Base-by-base conservation (phyloP, 148 eudicot genomes). In the Simmondsia chinensis region DNA sequence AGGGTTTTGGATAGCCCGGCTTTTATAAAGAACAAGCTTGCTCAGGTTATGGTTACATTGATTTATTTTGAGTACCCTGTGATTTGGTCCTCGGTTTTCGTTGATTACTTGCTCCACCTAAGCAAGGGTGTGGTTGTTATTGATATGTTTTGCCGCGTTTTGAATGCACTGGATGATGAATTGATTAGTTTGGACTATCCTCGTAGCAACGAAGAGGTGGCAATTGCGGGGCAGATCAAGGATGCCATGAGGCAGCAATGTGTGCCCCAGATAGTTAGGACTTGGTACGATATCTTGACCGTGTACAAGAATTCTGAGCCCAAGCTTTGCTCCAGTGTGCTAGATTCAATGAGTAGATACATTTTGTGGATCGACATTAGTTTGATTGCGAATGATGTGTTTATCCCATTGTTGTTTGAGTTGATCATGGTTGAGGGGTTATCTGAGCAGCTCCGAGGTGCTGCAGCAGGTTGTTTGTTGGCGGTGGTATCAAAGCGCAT, bases 201-300 rank as follows among this genome's bases (percentile, higher is more conserved):
- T 0, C 74, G 95, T 10, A 68, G 40, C 56, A 38, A 69, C 0
- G 81, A 75, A 23, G 94, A 85, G 48, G 51, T 61, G 46, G 81
- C 79, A 0, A 63, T 68, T 39, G 82, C 99, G 0, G 75, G 48
- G 1, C 63, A 73, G 30, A 65, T 86, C 58, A 91, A 91, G 82
- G 99, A 91, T 60, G 83, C 86, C 7, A 91, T 91, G 94, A 74
- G 99, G 66, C 83, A 77, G 49, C 99, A 91, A 57, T 91, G 99
- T 69, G 77, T 91, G 46, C 45, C 63, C 32, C 85, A 75, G 69
- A 77, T 91, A 16, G 95, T 91, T 19, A 62, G 72, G 15, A 69
- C 68, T 0, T 91, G 94, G 86, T 91, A 82, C 39, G 78, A 82
- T 10, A 79, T 91, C 62, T 60, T 86, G 32, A 66, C 44, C 2